Evolutionary conservation across 2,329 filamentous ascomycete genomes (phyloP), one percentile per base, ranked within the genome.

Genomic region (Fusarium sp.): DNA sequence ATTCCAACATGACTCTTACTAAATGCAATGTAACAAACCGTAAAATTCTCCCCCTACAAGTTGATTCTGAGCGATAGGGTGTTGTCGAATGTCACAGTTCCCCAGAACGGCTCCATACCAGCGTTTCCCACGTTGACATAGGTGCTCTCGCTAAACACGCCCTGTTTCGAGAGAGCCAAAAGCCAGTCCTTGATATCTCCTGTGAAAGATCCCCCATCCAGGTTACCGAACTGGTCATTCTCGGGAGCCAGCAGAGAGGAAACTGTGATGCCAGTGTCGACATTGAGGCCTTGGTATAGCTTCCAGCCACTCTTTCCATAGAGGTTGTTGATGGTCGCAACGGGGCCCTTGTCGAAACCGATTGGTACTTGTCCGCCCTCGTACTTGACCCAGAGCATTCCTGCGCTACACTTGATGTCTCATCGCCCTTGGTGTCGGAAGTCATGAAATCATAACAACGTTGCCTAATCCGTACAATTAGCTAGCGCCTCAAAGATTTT

Each of bases 381-480:
- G 6, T 57, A 74, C 2, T 64, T 52, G 3, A 75, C 20, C 73
- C 73, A 75, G 13, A 75, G 73, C 73, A 75, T 30, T 75, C 73
- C 13, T 75, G 73, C 0, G 71, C 73, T 1, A 58, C 37, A 18
- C 45, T 66, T 0, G 73, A 70, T 0, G 61, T 72, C 23, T 54
- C 52, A 45, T 75, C 71, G 6, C 73, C 73, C 27, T 74, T 67
- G 7, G 73, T 70, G 43, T 75, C 73, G 0, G 64, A 75, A 5
- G 73, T 75, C 73, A 72, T 75, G 8, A 75, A 75, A 11, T 75
- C 73, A 23, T 75, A 75, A 75, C 73, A 7, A 75, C 71, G 14
- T 66, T 70, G 23, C 72, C 70, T 75, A n/a, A n/a, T n/a, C n/a
- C n/a, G n/a, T n/a, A n/a, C n/a, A n/a, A n/a, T n/a, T n/a, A n/a